Conservation (phyloP, 2,329 filamentous ascomycete species). For the Talaromyces sp. region DNA sequence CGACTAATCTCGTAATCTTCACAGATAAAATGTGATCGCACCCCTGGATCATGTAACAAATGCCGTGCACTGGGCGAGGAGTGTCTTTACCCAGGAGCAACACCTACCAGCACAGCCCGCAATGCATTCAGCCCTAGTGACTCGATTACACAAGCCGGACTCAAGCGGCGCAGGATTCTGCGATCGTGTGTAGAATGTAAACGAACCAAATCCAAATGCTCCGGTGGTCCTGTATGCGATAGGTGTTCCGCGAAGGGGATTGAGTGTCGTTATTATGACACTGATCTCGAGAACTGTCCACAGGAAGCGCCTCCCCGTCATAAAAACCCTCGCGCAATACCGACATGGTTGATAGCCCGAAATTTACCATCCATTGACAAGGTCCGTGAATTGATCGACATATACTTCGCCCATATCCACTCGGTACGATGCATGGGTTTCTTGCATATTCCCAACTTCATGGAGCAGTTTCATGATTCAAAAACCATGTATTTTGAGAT, state of each 20-base stretch:
- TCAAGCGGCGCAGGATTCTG: constrained; percentile 10
- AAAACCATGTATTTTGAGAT: constrained; percentile 7
- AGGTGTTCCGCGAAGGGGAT: constrained; percentile 8
- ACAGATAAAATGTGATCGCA: constrained; percentile 15
- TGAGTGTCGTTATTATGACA: constrained; percentile 8
- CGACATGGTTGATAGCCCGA: constrained; percentile 6
- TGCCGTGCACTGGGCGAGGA: constrained; percentile 11
- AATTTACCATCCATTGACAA: constrained; percentile 7
- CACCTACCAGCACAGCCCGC: background rate
- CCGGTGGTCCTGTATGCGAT: constrained; percentile 4
- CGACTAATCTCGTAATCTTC: background rate
- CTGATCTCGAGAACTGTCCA: background rate
- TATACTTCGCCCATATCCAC: constrained; percentile 14
- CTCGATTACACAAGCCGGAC: constrained; percentile 13
- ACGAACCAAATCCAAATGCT: constrained; percentile 14
- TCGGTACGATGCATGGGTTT: constrained; percentile 13
- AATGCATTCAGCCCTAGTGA: constrained; percentile 1
- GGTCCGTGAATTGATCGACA: constrained; percentile 10
- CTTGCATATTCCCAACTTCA: constrained; percentile 14
- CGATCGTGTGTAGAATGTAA: constrained; percentile 14
- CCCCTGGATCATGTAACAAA: constrained; percentile 13
- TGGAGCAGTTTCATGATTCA: constrained; percentile 8
- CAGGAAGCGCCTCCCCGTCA: background rate
- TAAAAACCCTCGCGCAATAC: constrained; percentile 7
- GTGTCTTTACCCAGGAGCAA: constrained; percentile 7